A percentile compares a stretch with the other conserved stretches of the same genome.
phyloP scores from a whole-genome alignment of 495 filamentous ascomycete genomes.

The Penicillium verhagenii region DNA sequence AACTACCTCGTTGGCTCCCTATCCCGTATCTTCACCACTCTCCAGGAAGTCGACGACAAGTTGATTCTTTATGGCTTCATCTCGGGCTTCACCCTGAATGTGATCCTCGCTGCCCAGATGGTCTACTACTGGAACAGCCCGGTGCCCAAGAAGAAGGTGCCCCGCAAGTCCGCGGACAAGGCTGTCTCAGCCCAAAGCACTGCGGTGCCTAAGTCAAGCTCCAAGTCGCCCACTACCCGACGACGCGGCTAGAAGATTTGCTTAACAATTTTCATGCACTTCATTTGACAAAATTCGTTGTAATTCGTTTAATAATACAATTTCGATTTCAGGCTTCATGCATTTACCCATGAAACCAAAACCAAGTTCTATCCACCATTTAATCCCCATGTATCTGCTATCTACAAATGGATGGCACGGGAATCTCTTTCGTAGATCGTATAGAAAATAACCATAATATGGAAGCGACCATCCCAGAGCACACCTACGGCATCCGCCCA shows the following conservation, averaged over 20 bases:
- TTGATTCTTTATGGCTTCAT: slow-evolving; percentile 92
- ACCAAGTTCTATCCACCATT: background rate
- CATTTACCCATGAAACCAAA: slow-evolving; percentile 2
- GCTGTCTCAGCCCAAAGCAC: slow-evolving; percentile 33
- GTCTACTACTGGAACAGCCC: slow-evolving; percentile 91
- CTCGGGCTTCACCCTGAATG: slow-evolving; percentile 82
- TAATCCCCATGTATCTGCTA: background rate
- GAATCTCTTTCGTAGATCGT: too few relatives aligned
- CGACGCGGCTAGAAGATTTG: slow-evolving; percentile 42
- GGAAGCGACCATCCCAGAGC: too few relatives aligned
- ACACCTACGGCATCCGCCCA: slow-evolving; percentile 38
- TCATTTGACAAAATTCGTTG: slow-evolving; percentile 1
- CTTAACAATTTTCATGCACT: background rate
- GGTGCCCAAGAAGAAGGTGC: slow-evolving; percentile 40
- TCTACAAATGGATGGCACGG: background rate
- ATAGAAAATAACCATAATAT: too few relatives aligned
- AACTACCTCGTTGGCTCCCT: slow-evolving; percentile 93
- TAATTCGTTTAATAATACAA: slow-evolving; percentile 15
- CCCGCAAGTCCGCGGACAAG: slow-evolving; percentile 38
- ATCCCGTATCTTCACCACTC: slow-evolving; percentile 91
- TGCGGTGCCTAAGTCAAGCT: slow-evolving; percentile 31
- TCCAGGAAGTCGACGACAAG: slow-evolving; percentile 94
- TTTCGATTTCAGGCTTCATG: slow-evolving; percentile 19
- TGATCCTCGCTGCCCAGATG: slow-evolving; percentile 87
- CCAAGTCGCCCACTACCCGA: slow-evolving; percentile 48